These are phyloP conservation scores for Larix kaempferi DNA, from an alignment of 75 land plant species.

Conservation along the genomic window DNA sequence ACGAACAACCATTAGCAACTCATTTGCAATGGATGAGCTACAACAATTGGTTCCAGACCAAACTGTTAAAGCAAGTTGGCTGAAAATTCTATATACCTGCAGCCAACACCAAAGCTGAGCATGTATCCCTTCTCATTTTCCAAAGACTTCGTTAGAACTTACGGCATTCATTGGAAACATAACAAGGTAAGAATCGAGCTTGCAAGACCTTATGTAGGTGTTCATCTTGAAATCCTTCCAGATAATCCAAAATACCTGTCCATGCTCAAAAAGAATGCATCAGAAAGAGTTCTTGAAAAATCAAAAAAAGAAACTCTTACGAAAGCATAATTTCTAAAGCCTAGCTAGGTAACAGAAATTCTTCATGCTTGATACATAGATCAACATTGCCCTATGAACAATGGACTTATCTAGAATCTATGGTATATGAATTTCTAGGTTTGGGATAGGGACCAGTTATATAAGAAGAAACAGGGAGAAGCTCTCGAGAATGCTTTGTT, in stretches of 20 bases:
- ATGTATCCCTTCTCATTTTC: not conserved
- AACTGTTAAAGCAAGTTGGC: constrained; percentile 56
- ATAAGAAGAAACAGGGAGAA: constrained; percentile 68
- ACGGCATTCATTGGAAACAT: constrained; percentile 2
- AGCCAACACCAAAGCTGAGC: not conserved
- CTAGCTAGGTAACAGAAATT: not conserved
- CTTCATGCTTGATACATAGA: not conserved
- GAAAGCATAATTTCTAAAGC: constrained; percentile 6
- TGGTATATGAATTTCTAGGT: not conserved
- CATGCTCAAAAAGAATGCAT: not conserved
- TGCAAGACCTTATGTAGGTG: constrained; percentile 67
- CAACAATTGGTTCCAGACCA: constrained; percentile 29
- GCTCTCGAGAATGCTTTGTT: constrained; percentile 49
- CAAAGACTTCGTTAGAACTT: not conserved
- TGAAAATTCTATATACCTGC: constrained; percentile 83
- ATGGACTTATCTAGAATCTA: not conserved
- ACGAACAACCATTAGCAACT: constrained; percentile 74
- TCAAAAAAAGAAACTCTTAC: not conserved
- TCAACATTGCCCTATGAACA: not conserved
- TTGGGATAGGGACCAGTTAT: constrained; percentile 64
- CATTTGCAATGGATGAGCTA: constrained; percentile 68
- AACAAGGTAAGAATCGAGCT: not conserved
- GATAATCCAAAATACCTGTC: constrained; percentile 79
- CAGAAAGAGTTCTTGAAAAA: not conserved
- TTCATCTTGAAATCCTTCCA: constrained; percentile 76